Base-by-base conservation (phyloP, 495 filamentous ascomycete genomes). In the Podospora pseudocomata region DNA sequence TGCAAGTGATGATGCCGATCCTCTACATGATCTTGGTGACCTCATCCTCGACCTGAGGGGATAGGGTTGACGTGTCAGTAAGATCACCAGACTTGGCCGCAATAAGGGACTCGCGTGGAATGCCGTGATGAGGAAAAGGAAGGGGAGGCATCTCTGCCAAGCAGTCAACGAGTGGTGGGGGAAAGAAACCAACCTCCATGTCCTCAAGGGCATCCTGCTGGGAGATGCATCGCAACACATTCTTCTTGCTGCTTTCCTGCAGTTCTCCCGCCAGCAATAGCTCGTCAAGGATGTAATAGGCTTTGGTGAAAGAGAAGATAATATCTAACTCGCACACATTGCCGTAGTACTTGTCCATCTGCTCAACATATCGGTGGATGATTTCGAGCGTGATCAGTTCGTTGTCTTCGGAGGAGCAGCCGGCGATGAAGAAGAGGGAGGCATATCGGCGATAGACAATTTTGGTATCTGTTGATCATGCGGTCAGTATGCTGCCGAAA, bases 281-380 rank as follows among this genome's bases (percentile, higher is more conserved):
- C 79, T 99, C 95, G 77, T 99, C 95, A 49, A 99, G 87, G 66
- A 99, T 99, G 19, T 96, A 96, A 81, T 99, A 99, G 66, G 97
- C 95, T 89, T 97, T 82, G 71, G 82, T 81, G 75, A 80, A 99
- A 80, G 97, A 98, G 81, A 99, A 99, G 69, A 99, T 96, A 80
- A 99, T 82, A 85, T 99, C 95, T 80, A 99, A 85, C 83, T 99
- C 95, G 81, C 95, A 99, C 67, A 99, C 95, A 80, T 99, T 99
- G 78, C 95, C 95, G 77, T 99, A 99, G 85, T 98, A 99, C 78
- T 98, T 99, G 85, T 99, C 95, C 95, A 98, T 99, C 82, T 98
- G 95, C 79, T 99, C 95, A 62, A 98, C 95, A 78, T 97, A 98
- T 72, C 95, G 92, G 81, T 99, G 95, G 61, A 99, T 94, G 77